Conservation (phyloP, 129 eudicot genomes). For the Escallonia herrerae region DNA sequence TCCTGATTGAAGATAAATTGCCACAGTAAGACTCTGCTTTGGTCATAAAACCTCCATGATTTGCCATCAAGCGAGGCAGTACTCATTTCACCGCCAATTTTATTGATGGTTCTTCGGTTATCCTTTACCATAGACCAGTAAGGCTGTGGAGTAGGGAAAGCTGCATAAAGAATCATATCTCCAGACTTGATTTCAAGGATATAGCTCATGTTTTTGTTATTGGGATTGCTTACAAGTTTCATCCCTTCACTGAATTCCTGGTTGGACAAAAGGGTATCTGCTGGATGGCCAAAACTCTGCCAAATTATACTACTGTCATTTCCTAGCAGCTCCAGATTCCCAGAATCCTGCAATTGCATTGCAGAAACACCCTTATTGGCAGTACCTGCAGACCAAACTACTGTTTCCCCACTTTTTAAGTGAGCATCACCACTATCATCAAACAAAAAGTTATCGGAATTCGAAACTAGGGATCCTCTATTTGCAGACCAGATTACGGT, state of each 20-base stretch:
- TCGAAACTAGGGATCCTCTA: slow-evolving; percentile 39
- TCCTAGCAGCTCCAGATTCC: slow-evolving; percentile 62
- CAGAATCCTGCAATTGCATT: slow-evolving; percentile 61
- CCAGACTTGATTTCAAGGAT: slow-evolving; percentile 47
- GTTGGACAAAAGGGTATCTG: slow-evolving; percentile 56
- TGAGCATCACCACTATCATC: slow-evolving; percentile 55
- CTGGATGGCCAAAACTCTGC: slow-evolving; percentile 82
- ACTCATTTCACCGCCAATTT: slow-evolving; percentile 35
- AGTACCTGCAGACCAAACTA: slow-evolving; percentile 68
- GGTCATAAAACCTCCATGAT: slow-evolving; percentile 79
- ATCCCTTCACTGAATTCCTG: slow-evolving; percentile 62
- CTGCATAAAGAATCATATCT: slow-evolving; percentile 60
- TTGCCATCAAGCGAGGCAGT: slow-evolving; percentile 49
- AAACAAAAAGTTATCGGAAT: slow-evolving; percentile 54
- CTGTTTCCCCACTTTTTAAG: slow-evolving; percentile 37
- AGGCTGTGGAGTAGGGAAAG: slow-evolving; percentile 51
- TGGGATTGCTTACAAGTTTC: slow-evolving; percentile 50
- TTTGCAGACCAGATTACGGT: slow-evolving; percentile 85
- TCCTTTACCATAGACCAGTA: slow-evolving; percentile 79
- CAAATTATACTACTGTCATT: slow-evolving; percentile 46
- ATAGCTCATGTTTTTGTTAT: slow-evolving; percentile 45
- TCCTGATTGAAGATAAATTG: slow-evolving; percentile 55
- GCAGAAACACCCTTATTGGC: slow-evolving; percentile 44
- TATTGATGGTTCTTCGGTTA: slow-evolving; percentile 51
- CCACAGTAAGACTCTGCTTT: slow-evolving; percentile 42